phyloP scores from a whole-genome alignment of 495 filamentous ascomycete genomes.

The Rostrohypoxylon terebratum region DNA sequence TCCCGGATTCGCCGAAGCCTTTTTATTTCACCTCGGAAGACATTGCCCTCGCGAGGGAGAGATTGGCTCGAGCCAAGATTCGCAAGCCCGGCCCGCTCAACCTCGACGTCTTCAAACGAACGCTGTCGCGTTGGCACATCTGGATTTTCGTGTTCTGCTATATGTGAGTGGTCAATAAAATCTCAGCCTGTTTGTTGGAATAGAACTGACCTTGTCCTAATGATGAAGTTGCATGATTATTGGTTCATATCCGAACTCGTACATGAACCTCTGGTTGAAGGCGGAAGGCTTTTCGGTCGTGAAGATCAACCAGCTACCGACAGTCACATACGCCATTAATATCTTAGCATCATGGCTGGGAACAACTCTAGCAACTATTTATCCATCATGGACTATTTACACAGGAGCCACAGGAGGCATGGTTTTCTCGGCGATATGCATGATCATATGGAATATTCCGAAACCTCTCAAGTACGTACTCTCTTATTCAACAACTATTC shows the following conservation, averaged over 20 bases:
- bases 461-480: constrained; percentile 54
- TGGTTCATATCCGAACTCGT: constrained; percentile 52
- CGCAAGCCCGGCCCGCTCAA: constrained; percentile 52
- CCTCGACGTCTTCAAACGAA: constrained; percentile 58
- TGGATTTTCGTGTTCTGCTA: constrained; percentile 61
- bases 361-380: constrained; percentile 59
- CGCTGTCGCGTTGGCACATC: constrained; percentile 60
- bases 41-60: constrained; percentile 54
- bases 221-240: constrained; percentile 58
- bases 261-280: constrained; percentile 64
- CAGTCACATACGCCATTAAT: constrained; percentile 56
- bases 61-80: constrained; percentile 42
- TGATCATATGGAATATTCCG: constrained; percentile 62
- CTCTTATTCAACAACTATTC: not conserved
- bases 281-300: constrained; percentile 59
- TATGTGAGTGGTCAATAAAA: constrained; percentile 48
- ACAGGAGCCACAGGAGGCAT: constrained; percentile 49
- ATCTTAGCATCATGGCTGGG: constrained; percentile 62
- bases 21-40: constrained; percentile 57
- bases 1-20: constrained; percentile 57
- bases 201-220: not conserved
- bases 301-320: constrained; percentile 62
- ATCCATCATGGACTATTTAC: constrained; percentile 60
- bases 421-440: constrained; percentile 57
- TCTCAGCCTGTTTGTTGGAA: constrained; percentile 8